Evolutionary conservation across 108 stramenopile genomes (phyloP).

Genomic region (Stephanodiscus minutulus): DNA sequence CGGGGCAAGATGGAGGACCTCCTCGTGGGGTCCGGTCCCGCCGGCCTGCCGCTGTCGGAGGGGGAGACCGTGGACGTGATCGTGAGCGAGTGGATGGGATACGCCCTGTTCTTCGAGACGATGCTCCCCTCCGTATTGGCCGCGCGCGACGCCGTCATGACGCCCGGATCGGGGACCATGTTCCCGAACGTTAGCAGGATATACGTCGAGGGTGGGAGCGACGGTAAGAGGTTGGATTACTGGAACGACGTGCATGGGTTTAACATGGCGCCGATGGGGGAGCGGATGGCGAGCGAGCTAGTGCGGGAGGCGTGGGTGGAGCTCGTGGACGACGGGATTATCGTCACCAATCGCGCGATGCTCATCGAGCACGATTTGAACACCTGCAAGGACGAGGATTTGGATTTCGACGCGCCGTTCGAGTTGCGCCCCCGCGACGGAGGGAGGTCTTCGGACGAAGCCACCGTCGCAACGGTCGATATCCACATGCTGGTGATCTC

Average conservation of each 20-base stretch:
- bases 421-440: conserved; percentile 25
- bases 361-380: conserved; percentile 67
- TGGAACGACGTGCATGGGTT: conserved; percentile 87
- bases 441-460: background rate
- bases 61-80: conserved; percentile 80
- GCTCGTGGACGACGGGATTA: conserved; percentile 56
- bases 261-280: conserved; percentile 82
- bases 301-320: conserved; percentile 66
- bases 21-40: conserved; percentile 34
- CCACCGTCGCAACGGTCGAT: background rate
- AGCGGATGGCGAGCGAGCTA: conserved; percentile 67
- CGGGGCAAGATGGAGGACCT: conserved; percentile 75
- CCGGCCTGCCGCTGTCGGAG: conserved; percentile 34
- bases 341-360: conserved; percentile 58
- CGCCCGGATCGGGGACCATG: conserved; percentile 48
- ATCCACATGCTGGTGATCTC: conserved; percentile 78
- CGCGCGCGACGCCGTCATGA: conserved; percentile 68
- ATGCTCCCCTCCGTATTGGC: conserved; percentile 88
- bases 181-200: conserved; percentile 52
- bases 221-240: conserved; percentile 38
- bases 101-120: conserved; percentile 88
- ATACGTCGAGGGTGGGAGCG: conserved; percentile 53
- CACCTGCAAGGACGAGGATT: conserved; percentile 69
- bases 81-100: conserved; percentile 94
- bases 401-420: conserved; percentile 59